Percentiles rank a stretch among this genome's conserved stretches.
Evolutionary conservation across 371 early-diverging fungal genomes (phyloP).

Genomic region (Mortierella sp.): DNA sequence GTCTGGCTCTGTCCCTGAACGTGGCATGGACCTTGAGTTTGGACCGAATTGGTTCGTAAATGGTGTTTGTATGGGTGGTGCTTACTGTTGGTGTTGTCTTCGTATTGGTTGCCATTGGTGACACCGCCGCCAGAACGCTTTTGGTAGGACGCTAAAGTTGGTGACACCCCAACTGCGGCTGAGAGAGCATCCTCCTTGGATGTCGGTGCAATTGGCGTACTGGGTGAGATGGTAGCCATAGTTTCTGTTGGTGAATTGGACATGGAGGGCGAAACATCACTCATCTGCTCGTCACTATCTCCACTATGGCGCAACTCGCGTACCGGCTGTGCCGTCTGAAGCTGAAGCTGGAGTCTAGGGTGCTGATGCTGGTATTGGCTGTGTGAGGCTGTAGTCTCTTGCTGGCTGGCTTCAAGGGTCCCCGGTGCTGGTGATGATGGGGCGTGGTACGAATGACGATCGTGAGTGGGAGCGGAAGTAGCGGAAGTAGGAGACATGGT

Average conservation of each 20-base stretch:
- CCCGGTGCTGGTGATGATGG: too few species aligned
- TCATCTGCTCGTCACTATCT: slow-evolving; percentile 40
- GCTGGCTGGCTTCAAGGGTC: not conserved
- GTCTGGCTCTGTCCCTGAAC: not conserved
- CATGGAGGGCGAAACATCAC: slow-evolving; percentile 43
- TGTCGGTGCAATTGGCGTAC: slow-evolving; percentile 20
- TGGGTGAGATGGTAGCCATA: slow-evolving; percentile 48
- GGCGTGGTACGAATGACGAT: slow-evolving; percentile 47
- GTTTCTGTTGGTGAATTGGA: slow-evolving; percentile 43
- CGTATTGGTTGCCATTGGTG: slow-evolving; percentile 3
- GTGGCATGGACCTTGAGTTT: slow-evolving; percentile 1
- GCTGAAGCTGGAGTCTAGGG: not conserved
- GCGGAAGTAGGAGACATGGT: too few species aligned
- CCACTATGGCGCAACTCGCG: slow-evolving; percentile 4
- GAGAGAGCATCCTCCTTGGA: slow-evolving; percentile 27
- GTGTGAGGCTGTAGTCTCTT: not conserved
- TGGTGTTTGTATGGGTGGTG: slow-evolving; percentile 47
- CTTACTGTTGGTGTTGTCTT: too few species aligned
- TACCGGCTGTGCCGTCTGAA: not conserved
- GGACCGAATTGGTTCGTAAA: slow-evolving; percentile 18
- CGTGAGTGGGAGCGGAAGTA: slow-evolving; percentile 1
- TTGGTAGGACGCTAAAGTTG: not conserved
- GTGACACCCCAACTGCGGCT: slow-evolving; percentile 2
- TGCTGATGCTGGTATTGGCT: slow-evolving; percentile 5
- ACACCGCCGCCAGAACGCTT: slow-evolving; percentile 18